Base-by-base conservation (phyloP, 2,329 filamentous ascomycete species). In the Microsporum audouinii region DNA sequence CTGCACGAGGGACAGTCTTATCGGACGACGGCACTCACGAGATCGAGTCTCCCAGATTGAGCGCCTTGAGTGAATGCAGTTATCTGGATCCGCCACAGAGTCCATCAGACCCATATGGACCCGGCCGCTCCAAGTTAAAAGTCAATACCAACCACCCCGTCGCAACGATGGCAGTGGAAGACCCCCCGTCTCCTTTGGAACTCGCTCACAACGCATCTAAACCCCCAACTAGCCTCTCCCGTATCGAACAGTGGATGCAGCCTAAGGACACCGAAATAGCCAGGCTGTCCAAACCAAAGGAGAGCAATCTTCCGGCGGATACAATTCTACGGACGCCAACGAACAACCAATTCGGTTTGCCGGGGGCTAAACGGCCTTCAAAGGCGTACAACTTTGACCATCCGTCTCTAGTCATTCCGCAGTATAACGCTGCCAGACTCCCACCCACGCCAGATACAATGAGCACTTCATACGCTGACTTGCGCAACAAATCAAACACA, bases 51-150 rank as follows among this genome's bases (percentile, higher is more conserved):
- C 75, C 75, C 1, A 69, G 76, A 57, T 66, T 77, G 6, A 78
- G 76, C 61, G 71, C 74, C 23, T 67, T 78, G 0, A 78, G 76
- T 57, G 76, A 78, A 65, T 77, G 75, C 64, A 77, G 75, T 59
- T 75, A 77, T 62, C 65, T 77, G 14, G 69, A 71, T 45, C 68
- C 71, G 0, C 67, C 69, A 10, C 72, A 71, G n/a, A 66, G 66
- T 14, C 53, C 64, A 63, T 5, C 38, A 34, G 34, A 38, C 8
- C n/a, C 57, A 1, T 45, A 36, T 12, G 49, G 31, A 33, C 12
- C 49, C 3, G 49, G 27, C 12, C 12, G 12, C 12, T 53, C 49
- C 8, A 53, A 53, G 10, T 12, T 53, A 12, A 53, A 53, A 14
- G 27, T 53, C 17, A 53, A 53, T 53, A 53, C 49, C 1, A 43